Base-by-base conservation (phyloP, 352 stramenopile species). In the Phytopythium oedochilum region DNA sequence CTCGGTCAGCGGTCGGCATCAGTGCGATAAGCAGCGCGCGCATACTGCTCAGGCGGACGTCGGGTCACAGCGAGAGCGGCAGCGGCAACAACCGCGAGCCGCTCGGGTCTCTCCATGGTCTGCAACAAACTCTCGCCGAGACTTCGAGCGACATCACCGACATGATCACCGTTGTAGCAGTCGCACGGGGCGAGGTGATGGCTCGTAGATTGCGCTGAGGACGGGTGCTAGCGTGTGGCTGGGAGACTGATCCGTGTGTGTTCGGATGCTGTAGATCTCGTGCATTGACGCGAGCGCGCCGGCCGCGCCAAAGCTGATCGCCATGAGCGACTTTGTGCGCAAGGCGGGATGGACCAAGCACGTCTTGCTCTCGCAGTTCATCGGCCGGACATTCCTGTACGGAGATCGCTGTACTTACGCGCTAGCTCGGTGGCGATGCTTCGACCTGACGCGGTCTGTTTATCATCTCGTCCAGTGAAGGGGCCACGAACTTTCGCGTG, bases 281-380 rank as follows among this genome's bases (percentile, higher is more conserved):
- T 89, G 71, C 53, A 88, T 78, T 71, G 75, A 89, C 42, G 78
- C 75, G 50, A 68, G 39, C 55, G 68, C 57, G 49, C 77, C 49
- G 35, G 39, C 34, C 38, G 50, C 72, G 42, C 63, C 81, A 26
- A 89, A 86, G 43, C 64, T 75, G 11, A 60, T 92, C 23, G 75
- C 83, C 55, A 76, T 92, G 65, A 88, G 68, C 50, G 78, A 92
- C 8, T 92, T 92, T 58, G 77, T 89, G 55, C 76, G 75, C 20
- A 87, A 88, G 52, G 68, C 73, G 38, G 73, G 71, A 25, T 92
- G 82, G 78, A 60, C 66, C 31, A 92, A 88, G 58, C 78, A 92
- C 26, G 50, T 61, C n/a, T 60, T 89, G 36, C 64, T 92, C 5
- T 82, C 82, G 31, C 78, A 89, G 43, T 92, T 86, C 62, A 69